phyloP scores from a whole-genome alignment of 805 yeast species.

The Wickerhamomyces ciferrii region DNA sequence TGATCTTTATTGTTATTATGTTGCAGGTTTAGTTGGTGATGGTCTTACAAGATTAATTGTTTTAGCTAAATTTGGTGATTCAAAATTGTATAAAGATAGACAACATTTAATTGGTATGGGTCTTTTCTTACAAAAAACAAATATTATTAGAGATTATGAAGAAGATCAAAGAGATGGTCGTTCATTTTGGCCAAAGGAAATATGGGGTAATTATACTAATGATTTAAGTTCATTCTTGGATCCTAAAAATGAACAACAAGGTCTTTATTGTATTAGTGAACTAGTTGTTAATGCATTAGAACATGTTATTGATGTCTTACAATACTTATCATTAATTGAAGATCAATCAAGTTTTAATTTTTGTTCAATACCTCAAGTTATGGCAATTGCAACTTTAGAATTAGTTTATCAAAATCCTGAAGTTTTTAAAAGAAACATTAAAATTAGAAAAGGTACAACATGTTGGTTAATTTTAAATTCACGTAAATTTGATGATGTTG shows the following conservation, averaged over 20 bases:
- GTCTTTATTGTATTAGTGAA: slow-evolving; percentile 74
- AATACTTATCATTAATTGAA: slow-evolving; percentile 66
- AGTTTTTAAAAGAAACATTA: slow-evolving; percentile 68
- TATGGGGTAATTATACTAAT: slow-evolving; percentile 81
- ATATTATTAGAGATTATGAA: slow-evolving; percentile 89
- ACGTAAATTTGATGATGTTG: slow-evolving; percentile 70
- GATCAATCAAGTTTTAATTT: slow-evolving; percentile 85
- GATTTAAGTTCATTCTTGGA: slow-evolving; percentile 53
- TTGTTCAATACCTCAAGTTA: slow-evolving; percentile 97
- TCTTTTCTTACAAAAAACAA: slow-evolving; percentile 88
- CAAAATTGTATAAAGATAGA: slow-evolving; percentile 46
- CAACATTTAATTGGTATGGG: slow-evolving; percentile 84
- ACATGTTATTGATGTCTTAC: slow-evolving; percentile 73
- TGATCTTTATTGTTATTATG: slow-evolving; percentile 91
- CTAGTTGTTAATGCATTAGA: slow-evolving; percentile 72
- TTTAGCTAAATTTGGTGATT: slow-evolving; percentile 64
- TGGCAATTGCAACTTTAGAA: slow-evolving; percentile 96
- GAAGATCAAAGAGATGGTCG: slow-evolving; percentile 92
- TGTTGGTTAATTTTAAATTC: slow-evolving; percentile 69
- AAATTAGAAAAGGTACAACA: slow-evolving; percentile 88
- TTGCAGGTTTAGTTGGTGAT: slow-evolving; percentile 97
- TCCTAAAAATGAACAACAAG: slow-evolving; percentile 43
- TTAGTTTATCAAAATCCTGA: slow-evolving; percentile 75
- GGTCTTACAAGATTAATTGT: slow-evolving; percentile 84
- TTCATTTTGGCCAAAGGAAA: slow-evolving; percentile 93